These are phyloP conservation scores for Chaetomium fimeti DNA, from an alignment of 495 filamentous ascomycete genomes.

Conservation along the genomic window DNA sequence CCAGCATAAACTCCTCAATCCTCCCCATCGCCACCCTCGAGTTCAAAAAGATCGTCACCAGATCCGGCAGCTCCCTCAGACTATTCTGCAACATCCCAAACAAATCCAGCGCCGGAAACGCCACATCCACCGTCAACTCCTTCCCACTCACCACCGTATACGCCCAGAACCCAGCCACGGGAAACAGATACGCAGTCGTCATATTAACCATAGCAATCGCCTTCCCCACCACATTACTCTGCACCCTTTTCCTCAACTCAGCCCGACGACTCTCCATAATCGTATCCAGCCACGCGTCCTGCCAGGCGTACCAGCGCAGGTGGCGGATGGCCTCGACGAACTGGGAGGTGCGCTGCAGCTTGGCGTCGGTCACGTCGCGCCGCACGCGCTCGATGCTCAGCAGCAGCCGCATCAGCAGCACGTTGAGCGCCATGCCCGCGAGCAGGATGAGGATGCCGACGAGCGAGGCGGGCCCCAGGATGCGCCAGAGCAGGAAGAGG, in stretches of 20 bases:
- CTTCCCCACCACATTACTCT: constrained; percentile 60
- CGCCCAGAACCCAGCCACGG: constrained; percentile 73
- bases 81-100: constrained; percentile 69
- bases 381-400: constrained; percentile 63
- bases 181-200: constrained; percentile 67
- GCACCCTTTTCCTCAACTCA: constrained; percentile 65
- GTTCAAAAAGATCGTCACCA: constrained; percentile 71
- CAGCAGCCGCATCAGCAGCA: constrained; percentile 57
- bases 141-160: constrained; percentile 67
- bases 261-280: constrained; percentile 68
- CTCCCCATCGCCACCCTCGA: constrained; percentile 72
- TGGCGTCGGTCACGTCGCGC: constrained; percentile 64
- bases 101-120: constrained; percentile 77
- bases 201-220: constrained; percentile 61
- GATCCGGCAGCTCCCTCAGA: constrained; percentile 65
- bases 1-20: constrained; percentile 78
- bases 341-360: constrained; percentile 72
- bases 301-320: constrained; percentile 85
- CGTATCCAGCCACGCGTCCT: constrained; percentile 69
- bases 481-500: constrained; percentile 64
- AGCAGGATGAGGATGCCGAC: constrained; percentile 65
- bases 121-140: constrained; percentile 69
- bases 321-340: constrained; percentile 83
- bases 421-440: constrained; percentile 63
- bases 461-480: constrained; percentile 78